Evolutionary conservation across 495 filamentous ascomycete genomes (phyloP), one percentile per base, ranked within the genome.

Genomic region (Jackrogersella minutella): DNA sequence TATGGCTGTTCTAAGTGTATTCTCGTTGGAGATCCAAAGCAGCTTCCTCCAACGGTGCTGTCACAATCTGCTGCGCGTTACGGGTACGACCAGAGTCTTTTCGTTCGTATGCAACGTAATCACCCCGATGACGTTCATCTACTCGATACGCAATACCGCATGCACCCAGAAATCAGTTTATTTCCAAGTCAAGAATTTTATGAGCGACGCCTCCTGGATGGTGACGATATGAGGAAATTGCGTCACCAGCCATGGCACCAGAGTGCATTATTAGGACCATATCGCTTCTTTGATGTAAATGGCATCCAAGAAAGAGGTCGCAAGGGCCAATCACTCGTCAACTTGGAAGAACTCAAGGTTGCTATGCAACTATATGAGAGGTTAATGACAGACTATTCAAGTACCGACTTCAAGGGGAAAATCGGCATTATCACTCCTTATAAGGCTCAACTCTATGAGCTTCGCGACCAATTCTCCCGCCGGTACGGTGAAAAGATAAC

Each of bases 401-500:
- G 79, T 2, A 84, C 85, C 55, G 86, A 97, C 62, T 89, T 92
- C 61, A 85, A 82, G 40, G 88, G 92, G 41, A 96, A 94, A 73
- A 88, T 99, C 52, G 95, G 96, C 58, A 92, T 99, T 74, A 98
- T 99, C 73, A 97, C 95, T 0, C 95, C 93, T 0, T 99, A 99
- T 75, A 97, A 97, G 70, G 90, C 90, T 30, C 95, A 99, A 72
- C 79, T 98, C n/a, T 85, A 81, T 49, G 86, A 93, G 72, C 83
- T 99, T 49, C 92, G 89, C 58, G 78, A 80, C 10, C 83, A 85
- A 5, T 98, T 99, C 71, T 76, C 81, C 1, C 76, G 82, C 8
- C 80, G 79, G 36, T 97, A 90, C 72, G 94, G 95, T 11, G 84
- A 90, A 0, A 74, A 73, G 8, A 93, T 99, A 63, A 82, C 90